Evolutionary conservation across 208 protist genomes (phyloP).

Genomic region (Jaenimonas drosophilae): DNA sequence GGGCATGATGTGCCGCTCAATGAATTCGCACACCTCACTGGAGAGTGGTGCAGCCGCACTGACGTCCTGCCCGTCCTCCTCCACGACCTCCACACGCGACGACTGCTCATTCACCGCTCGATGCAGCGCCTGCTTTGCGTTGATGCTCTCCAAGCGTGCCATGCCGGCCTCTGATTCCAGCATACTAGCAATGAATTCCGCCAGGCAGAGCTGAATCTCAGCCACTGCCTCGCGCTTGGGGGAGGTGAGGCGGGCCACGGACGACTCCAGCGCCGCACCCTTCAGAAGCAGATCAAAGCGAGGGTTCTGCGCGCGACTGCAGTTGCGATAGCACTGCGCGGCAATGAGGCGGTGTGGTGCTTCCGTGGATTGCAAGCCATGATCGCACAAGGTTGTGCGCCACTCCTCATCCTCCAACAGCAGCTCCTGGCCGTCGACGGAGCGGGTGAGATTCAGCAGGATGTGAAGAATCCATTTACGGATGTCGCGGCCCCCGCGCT

Average conservation of each 20-base stretch:
- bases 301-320: constrained; percentile 30
- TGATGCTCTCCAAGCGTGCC: constrained; percentile 51
- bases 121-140: constrained; percentile 55
- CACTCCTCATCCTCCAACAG: constrained; percentile 72
- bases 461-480: constrained; percentile 71
- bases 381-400: constrained; percentile 23
- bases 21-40: constrained; percentile 17
- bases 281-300: constrained; percentile 34
- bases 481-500: constrained; percentile 35
- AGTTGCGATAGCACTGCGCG: constrained; percentile 74
- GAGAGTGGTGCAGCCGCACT: constrained; percentile 6
- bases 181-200: constrained; percentile 53
- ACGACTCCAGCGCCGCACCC: constrained; percentile 22
- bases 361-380: constrained; percentile 26
- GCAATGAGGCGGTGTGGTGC: constrained; percentile 46
- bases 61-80: constrained; percentile 12
- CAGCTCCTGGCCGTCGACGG: constrained; percentile 49
- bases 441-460: constrained; percentile 71
- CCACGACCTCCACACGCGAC: constrained; percentile 11
- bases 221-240: constrained; percentile 11
- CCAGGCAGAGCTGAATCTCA: constrained; percentile 41
- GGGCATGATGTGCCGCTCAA: constrained; percentile 53
- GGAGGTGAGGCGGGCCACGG: constrained; percentile 30
- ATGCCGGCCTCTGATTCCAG: constrained; percentile 64
- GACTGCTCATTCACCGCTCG: constrained; percentile 11